Base-by-base conservation (phyloP, 495 filamentous ascomycete species). In the Penicillium salamii region DNA sequence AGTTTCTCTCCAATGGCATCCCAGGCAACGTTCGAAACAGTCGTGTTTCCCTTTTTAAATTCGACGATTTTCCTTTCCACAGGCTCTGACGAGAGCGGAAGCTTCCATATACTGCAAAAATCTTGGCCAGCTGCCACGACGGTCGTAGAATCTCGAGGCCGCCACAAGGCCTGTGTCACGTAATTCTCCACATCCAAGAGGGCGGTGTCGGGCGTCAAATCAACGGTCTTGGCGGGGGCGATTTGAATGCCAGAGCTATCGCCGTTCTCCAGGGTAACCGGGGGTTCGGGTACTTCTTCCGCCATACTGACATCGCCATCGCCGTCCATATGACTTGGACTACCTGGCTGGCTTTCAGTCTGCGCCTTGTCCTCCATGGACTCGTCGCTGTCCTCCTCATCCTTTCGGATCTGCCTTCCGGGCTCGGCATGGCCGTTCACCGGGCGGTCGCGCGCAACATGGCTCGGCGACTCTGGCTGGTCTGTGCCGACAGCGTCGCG, bases 91-190 rank as follows among this genome's bases (percentile, higher is more conserved):
- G 65, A 61, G 11, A 58, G 53, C 2, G 82, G 78, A 41, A 91
- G 62, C 55, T 81, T 87, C 87, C 87, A 92, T 66, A 93, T 72
- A 52, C 82, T 84, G 71, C 87, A 88, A 78, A 89, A 85, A 66
- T 83, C 80, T 66, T 90, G 85, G 60, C 88, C 87, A 65, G 82
- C 83, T 53, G 83, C 82, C 57, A 84, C 86, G 65, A 95, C 77
- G 63, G 88, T 70, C 29, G 79, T 84, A 51, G 89, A 78, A 75
- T 91, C 83, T 50, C 67, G 70, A 42, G 89, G 89, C 59, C 87
- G 88, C 87, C 88, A 95, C 66, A 83, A 74, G 69, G 83, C 81
- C 43, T 80, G 79, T 54, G 88, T 78, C 74, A 91, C 72, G 59
- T 84, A 75, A 60, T 81, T 78, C 45, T 83, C 80, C 49, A 85